Conservation (phyloP, 768 basidiomycete genomes). For the Saitozyma podzolica region DNA sequence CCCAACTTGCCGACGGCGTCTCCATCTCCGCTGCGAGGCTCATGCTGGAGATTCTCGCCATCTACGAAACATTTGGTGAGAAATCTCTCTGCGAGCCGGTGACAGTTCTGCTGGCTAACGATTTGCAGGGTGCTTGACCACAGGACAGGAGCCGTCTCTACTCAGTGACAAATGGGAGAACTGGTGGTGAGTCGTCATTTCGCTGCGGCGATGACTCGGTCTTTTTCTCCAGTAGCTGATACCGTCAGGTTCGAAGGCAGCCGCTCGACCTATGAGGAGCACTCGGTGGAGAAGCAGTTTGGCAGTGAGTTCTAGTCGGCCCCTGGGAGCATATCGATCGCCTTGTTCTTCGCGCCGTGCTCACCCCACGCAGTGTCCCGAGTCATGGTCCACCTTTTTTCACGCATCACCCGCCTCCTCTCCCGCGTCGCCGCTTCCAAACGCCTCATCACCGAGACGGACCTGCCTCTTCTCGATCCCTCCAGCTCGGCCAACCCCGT, state of each 20-base stretch:
- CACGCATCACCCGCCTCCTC: slow-evolving; percentile 38
- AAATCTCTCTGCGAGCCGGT: slow-evolving; percentile 3
- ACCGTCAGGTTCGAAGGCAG: slow-evolving; percentile 40
- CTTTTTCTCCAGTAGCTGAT: slow-evolving; percentile 1
- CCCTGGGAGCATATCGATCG: not conserved
- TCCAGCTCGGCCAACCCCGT: slow-evolving; percentile 1
- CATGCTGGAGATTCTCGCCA: slow-evolving; percentile 56
- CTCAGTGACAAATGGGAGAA: slow-evolving; percentile 51
- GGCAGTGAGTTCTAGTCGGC: slow-evolving; percentile 47
- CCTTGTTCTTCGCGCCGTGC: not conserved
- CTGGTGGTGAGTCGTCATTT: slow-evolving; percentile 51
- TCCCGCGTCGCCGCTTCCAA: slow-evolving; percentile 22
- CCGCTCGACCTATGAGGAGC: slow-evolving; percentile 52
- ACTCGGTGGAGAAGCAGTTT: slow-evolving; percentile 58
- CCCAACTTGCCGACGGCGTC: slow-evolving; percentile 37
- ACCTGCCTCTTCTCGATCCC: slow-evolving; percentile 1
- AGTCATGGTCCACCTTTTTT: slow-evolving; percentile 47
- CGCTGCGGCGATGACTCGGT: not conserved
- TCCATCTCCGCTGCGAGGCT: slow-evolving; percentile 53
- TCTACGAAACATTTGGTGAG: slow-evolving; percentile 56
- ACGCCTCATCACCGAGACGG: slow-evolving; percentile 25
- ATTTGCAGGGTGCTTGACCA: slow-evolving; percentile 53
- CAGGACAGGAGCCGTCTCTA: slow-evolving; percentile 52
- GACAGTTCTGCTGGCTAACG: slow-evolving; percentile 8
- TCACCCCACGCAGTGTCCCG: slow-evolving; percentile 36